Evolutionary conservation across 1,139 yeast genomes (phyloP), one percentile per base, ranked within the genome.

Genomic region (Suhomyces bokatorum): DNA sequence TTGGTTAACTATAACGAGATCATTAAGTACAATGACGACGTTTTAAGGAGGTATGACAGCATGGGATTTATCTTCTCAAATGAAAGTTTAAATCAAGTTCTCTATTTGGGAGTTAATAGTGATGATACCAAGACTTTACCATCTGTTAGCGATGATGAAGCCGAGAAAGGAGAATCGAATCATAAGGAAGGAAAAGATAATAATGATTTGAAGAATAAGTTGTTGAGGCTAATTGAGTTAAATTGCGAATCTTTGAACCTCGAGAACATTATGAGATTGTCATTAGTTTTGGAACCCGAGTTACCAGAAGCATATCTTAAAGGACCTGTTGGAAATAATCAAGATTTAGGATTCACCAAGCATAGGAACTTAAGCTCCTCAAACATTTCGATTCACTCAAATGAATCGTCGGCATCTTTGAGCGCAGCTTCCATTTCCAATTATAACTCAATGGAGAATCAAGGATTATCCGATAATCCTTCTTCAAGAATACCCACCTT

Each of bases 41-140:
- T 74, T 3, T 61, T 74, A 48, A 61, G 69, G 45, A 56, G 76
- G 34, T 74, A 73, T 47, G 77, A 73, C 46, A 60, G 63, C 40
- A 72, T 72, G 77, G 77, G 78, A 3, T 73, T 72, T 47, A 71
- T 73, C 3, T 71, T 74, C 46, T 70, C 77, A 13, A 74, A 74
- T 50, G 78, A 74, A 49, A 70, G 75, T 48, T 63, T 74, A 41
- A 72, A 73, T 50, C 77, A 73, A 44, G 78, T 73, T 4, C 58
- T 74, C 30, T 73, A 70, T 45, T 60, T 73, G 28, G 78, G 78
- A 3, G 63, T 60, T 15, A 67, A 67, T 47, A 62, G 57, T 41
- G 73, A 67, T 20, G 69, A 67, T 37, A 45, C 62, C 20, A 59
- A 62, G 39, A 56, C 63, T 4, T 49, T 59, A 24, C 67, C 67